phyloP scores from a whole-genome alignment of 352 stramenopile genomes.

The Plasmopara muralis region DNA sequence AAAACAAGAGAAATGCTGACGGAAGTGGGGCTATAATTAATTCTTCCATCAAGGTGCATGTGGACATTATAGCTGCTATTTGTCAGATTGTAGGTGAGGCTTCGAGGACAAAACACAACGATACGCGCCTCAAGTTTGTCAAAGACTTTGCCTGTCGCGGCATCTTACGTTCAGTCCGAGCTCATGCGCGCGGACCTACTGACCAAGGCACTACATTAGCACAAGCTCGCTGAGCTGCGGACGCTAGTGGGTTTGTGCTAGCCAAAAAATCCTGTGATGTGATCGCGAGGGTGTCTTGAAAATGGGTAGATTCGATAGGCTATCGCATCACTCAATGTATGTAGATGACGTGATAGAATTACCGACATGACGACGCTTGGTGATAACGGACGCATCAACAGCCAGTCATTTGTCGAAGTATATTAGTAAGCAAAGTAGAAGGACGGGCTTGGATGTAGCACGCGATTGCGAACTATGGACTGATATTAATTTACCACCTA shows the following conservation, averaged over 20 bases:
- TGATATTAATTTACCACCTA: no score
- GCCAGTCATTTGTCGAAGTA: no score
- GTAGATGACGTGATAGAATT: no score
- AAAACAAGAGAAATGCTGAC: not conserved
- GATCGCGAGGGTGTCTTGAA: not conserved
- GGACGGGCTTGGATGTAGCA: no score
- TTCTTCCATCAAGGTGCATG: not conserved
- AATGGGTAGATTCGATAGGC: no score
- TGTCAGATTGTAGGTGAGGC: not conserved
- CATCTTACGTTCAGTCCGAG: not conserved
- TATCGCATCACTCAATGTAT: no score
- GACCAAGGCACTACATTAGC: not conserved
- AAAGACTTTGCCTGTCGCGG: not conserved
- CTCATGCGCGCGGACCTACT: no score
- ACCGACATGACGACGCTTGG: no score
- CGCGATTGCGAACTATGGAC: no score
- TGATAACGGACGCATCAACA: no score
- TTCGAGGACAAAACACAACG: not conserved
- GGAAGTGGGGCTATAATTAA: not conserved
- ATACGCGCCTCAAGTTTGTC: not conserved
- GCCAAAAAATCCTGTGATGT: not conserved
- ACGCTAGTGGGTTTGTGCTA: not conserved
- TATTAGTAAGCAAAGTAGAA: no score
- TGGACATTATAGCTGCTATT: not conserved
- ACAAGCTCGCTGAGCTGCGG: not conserved